Base-by-base conservation (phyloP, 2,329 filamentous ascomycete species). In the Fusarium pilosicola region DNA sequence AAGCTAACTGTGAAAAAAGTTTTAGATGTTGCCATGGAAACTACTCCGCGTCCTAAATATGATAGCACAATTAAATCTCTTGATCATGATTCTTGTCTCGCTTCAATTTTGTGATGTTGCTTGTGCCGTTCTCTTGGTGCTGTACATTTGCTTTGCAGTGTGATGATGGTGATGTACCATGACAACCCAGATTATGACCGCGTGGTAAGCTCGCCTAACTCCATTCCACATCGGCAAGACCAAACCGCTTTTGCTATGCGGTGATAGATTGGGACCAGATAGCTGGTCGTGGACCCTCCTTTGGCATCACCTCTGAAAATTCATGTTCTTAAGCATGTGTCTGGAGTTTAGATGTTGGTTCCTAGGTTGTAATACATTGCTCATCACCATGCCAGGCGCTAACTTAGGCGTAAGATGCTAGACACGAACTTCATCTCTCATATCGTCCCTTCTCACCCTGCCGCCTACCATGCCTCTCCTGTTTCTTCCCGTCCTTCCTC, bases 401-500 rank as follows among this genome's bases (percentile, higher is more conserved):
- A 15, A 26, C 49, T 26, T 34, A 20, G 26, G 18, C 34, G 24
- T 41, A n/a, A 55, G 24, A 26, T 41, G 14, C 34, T 55, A 55
- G 34, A 55, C 85, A 26, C 84, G 81, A 32, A 86, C 68, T 71
- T 85, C 84, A 56, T 85, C 84, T 55, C 82, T 80, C 8, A 75
- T 70, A 61, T 82, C 81, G 30, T 86, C 85, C 57, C 88, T 82
- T 73, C 84, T 84, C 15, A 89, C 87, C 59, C 88, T 81, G 0
- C 88, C 88, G 5, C 95, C 95, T 2, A 98, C 95, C 80, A 98
- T 96, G 0, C 96, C 96, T 73, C 94, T 90, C 60, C 96, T 86
- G 81, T 98, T 97, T 72, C 96, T 87, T 0, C 96, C 96, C 7
- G 95, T 98, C 41, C 96, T 86, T 0, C 96, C 96, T 52, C 96